phyloP scores from a whole-genome alignment of 148 eudicot genomes.

The Rhododendron ovatum region DNA sequence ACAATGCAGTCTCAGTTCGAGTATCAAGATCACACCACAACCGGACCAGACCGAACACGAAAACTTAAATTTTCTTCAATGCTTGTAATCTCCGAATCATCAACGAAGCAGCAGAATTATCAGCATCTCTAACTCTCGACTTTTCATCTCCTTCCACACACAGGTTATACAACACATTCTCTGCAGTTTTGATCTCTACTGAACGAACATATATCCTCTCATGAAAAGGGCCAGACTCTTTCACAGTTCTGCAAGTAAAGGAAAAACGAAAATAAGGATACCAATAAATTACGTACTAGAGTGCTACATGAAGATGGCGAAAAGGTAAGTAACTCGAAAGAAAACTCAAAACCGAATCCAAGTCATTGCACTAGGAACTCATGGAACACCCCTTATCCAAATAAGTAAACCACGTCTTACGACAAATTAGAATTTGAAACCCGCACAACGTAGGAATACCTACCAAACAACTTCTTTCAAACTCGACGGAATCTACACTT shows the following conservation, averaged over 20 bases:
- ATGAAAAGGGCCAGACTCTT: slow-evolving; percentile 56
- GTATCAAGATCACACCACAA: too few species aligned
- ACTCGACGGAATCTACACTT: background rate
- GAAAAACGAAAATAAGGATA: background rate
- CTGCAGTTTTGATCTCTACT: slow-evolving; percentile 41
- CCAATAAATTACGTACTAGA: background rate
- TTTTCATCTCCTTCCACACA: slow-evolving; percentile 40
- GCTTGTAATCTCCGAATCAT: slow-evolving; percentile 48
- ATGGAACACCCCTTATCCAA: background rate
- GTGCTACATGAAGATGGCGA: background rate
- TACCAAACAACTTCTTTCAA: background rate
- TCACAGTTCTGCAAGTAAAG: slow-evolving; percentile 39
- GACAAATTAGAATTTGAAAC: background rate
- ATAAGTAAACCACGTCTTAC: background rate
- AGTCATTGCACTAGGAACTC: background rate
- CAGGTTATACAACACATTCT: slow-evolving; percentile 7
- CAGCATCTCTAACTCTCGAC: slow-evolving; percentile 33
- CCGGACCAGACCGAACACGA: too few species aligned
- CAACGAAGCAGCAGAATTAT: slow-evolving; percentile 59
- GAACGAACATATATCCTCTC: slow-evolving; percentile 55
- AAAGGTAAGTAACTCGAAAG: background rate
- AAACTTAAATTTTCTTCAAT: slow-evolving; percentile 19
- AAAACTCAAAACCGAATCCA: background rate
- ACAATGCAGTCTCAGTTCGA: too few species aligned
- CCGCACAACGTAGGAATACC: background rate